Conservation (phyloP, 345 rosid genomes). For the Eucalyptus albens region DNA sequence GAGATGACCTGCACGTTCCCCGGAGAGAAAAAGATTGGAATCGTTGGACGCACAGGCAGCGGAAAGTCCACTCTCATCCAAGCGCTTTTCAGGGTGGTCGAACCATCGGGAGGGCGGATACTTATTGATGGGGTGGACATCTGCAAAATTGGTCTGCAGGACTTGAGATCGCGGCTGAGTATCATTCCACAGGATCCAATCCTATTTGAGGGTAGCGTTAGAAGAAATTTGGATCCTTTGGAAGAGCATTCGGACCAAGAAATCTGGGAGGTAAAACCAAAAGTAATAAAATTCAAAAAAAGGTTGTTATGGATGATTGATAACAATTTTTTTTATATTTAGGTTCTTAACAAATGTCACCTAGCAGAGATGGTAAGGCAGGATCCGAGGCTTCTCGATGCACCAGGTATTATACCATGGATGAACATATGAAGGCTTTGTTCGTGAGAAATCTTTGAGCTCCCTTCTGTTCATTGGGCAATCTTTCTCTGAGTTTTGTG, state of each 20-base stretch:
- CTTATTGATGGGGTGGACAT: slow-evolving; percentile 70
- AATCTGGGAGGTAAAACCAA: slow-evolving; percentile 50
- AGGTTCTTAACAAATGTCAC: slow-evolving; percentile 47
- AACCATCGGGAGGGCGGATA: slow-evolving; percentile 60
- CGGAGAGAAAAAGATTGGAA: slow-evolving; percentile 55
- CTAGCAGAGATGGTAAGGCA: slow-evolving; percentile 34
- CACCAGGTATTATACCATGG: slow-evolving; percentile 14
- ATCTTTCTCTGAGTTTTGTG: neutral
- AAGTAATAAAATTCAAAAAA: neutral
- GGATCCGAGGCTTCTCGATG: slow-evolving; percentile 44
- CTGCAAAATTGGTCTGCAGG: slow-evolving; percentile 60
- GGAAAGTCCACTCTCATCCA: slow-evolving; percentile 86
- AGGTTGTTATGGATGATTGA: neutral
- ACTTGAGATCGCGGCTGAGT: slow-evolving; percentile 64
- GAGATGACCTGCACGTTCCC: slow-evolving; percentile 61
- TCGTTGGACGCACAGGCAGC: slow-evolving; percentile 92
- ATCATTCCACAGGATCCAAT: slow-evolving; percentile 88
- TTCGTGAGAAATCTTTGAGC: neutral
- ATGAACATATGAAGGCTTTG: neutral
- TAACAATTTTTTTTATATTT: neutral
- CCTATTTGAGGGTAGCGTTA: slow-evolving; percentile 71
- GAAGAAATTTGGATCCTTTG: slow-evolving; percentile 71
- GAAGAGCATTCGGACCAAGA: slow-evolving; percentile 61
- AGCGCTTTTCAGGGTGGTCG: slow-evolving; percentile 80
- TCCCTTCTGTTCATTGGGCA: neutral